phyloP scores from a whole-genome alignment of 108 stramenopile genomes.

The Conticribra guillardii region DNA sequence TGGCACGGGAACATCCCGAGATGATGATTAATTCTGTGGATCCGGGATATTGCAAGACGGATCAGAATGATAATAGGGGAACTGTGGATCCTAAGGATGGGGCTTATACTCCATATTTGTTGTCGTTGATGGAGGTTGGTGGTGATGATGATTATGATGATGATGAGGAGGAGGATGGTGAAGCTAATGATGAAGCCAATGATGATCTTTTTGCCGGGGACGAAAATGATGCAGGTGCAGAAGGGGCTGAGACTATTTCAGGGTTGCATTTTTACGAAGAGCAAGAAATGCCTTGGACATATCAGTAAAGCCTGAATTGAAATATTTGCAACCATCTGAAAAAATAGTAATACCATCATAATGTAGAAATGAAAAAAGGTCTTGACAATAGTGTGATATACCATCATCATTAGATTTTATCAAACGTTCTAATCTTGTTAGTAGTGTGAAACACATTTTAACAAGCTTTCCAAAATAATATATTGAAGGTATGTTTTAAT shows the following conservation, averaged over 20 bases:
- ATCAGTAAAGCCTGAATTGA: no score
- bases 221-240: conserved; percentile 10
- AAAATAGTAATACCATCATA: no score
- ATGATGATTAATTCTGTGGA: conserved; percentile 64
- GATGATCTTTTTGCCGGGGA: conserved; percentile 17
- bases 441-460: no score
- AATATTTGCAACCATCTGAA: no score
- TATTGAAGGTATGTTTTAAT: no score
- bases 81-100: conserved; percentile 63
- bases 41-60: conserved; percentile 79
- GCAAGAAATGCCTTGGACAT: conserved; percentile 51
- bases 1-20: conserved; percentile 49
- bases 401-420: no score
- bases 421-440: no score
- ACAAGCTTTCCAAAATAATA: no score
- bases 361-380: no score
- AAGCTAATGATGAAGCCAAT: no score
- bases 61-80: conserved; percentile 78
- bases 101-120: conserved; percentile 68
- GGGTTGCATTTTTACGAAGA: conserved; percentile 57
- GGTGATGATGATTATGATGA: conserved; percentile 21
- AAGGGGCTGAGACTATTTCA: conserved; percentile 26
- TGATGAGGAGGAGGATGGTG: conserved; percentile 18
- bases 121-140: conserved; percentile 53
- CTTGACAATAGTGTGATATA: no score